Evolutionary conservation across 441 rosid species (phyloP), one percentile per base, ranked within the genome.

Genomic region (Brassica hybrid): DNA sequence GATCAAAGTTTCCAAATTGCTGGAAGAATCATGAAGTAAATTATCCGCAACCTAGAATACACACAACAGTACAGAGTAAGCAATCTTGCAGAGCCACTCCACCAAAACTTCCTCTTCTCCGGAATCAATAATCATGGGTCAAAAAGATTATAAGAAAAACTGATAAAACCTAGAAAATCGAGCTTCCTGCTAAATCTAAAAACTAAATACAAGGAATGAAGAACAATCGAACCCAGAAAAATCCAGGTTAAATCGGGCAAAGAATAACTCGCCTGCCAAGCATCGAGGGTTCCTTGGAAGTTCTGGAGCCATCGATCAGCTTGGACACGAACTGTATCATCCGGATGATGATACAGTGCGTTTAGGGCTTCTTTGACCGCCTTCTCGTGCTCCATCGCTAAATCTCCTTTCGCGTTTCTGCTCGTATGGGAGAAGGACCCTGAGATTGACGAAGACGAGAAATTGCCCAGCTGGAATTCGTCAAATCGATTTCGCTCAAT

Each of bases 231-330:
- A 30, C 34, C 34, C 34, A 58, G 32, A n/a, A 59, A 63, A n/a
- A 58, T 70, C 76, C 56, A 68, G 38, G 69, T 76, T 70, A 61
- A n/a, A 32, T 9, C n/a, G n/a, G n/a, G 34, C 63, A 19, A 70
- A 59, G 16, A 61, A 48, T 30, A 70, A 69, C 75, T 65, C 69
- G 86, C 98, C 98, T 93, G 97, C 99, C 99, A 95, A 73, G 99
- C 98, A 81, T 95, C 98, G 84, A 93, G 77, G 36, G 98, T 92
- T 83, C 90, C 95, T 75, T 96, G 98, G 79, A 96, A 93, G 59
- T 83, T 86, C 80, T 93, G 99, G 30, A 95, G 87, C 97, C 96
- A 95, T 7, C 86, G 91, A 91, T 95, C 99, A 72, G 99, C 99
- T 77, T 89, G 85, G 72, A 84, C 83, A 64, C 97, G 98, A 34